Conservation (phyloP, 2,329 filamentous ascomycete genomes). For the Chaetoscypha palmicola region DNA sequence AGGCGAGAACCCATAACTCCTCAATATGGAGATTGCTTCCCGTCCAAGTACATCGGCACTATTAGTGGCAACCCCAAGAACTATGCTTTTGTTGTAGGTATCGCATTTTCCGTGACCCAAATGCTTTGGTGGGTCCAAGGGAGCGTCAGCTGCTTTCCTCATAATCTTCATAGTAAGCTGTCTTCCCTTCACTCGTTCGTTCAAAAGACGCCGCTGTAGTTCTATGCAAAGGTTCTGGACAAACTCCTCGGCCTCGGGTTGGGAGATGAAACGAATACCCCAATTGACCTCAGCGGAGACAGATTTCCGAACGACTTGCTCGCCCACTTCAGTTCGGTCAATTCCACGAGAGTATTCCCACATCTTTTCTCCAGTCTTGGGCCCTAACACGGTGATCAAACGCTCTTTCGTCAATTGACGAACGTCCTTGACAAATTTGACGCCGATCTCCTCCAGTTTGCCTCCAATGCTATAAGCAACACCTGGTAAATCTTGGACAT, state of each 20-base stretch:
- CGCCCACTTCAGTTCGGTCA: conserved; percentile 77
- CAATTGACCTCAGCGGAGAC: conserved; percentile 97
- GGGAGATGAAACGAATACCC: conserved; percentile 90
- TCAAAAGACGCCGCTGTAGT: conserved; percentile 69
- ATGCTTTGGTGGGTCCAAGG: conserved; percentile 85
- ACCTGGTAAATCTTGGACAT: conserved; percentile 77
- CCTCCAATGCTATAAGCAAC: conserved; percentile 86
- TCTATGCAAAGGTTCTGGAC: conserved; percentile 78
- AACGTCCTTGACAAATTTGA: conserved; percentile 77
- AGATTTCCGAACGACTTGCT: conserved; percentile 80
- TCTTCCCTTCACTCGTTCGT: conserved; percentile 78
- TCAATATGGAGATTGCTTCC: conserved; percentile 78
- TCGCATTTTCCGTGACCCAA: conserved; percentile 94
- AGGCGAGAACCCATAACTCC: conserved; percentile 74
- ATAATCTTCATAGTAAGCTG: conserved; percentile 94
- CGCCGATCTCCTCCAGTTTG: conserved; percentile 80
- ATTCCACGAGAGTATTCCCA: conserved; percentile 88
- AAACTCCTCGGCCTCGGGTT: conserved; percentile 91
- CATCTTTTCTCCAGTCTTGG: conserved; percentile 86
- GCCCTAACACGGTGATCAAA: conserved; percentile 66
- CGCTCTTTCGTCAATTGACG: conserved; percentile 69
- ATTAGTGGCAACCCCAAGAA: conserved; percentile 80
- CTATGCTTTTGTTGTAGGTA: conserved; percentile 79
- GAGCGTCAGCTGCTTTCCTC: conserved; percentile 77
- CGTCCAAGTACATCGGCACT: conserved; percentile 63